Evolutionary conservation across 495 filamentous ascomycete species (phyloP).

Genomic region (Usnea hakonensis): DNA sequence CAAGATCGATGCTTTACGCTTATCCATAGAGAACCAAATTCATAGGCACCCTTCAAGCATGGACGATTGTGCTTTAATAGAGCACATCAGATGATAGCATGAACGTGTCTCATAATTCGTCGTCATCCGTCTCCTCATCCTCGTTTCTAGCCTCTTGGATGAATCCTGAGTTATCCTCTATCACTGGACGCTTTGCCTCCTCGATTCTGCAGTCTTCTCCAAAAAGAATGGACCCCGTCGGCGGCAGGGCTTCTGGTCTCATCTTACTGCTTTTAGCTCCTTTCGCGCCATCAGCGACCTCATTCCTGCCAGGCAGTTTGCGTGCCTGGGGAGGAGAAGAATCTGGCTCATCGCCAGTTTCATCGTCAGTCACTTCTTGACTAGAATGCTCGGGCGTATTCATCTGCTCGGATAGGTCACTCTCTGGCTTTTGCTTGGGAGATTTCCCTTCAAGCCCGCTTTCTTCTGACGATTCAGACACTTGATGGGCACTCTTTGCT

Average conservation of each 20-base stretch:
- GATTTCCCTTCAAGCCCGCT: conserved; percentile 16
- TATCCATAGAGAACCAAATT: not conserved
- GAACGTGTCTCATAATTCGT: conserved; percentile 45
- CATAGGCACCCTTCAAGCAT: not conserved
- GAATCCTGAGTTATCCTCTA: not conserved
- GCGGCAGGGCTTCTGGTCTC: conserved; percentile 24
- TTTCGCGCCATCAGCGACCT: not conserved
- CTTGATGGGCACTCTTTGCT: conserved; percentile 3
- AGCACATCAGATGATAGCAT: not conserved
- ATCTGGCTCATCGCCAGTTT: conserved; percentile 12
- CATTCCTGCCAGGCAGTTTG: not conserved
- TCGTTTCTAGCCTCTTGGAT: conserved; percentile 17
- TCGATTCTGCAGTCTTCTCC: conserved; percentile 12
- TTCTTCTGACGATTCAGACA: conserved; percentile 20
- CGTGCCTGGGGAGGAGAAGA: not conserved
- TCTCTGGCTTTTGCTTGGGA: conserved; percentile 15
- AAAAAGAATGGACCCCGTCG: conserved; percentile 38
- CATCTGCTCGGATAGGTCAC: conserved; percentile 6
- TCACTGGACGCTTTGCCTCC: not conserved
- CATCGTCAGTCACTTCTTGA: conserved; percentile 24
- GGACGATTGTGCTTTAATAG: not conserved
- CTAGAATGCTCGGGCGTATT: conserved; percentile 18
- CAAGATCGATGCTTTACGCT: not conserved
- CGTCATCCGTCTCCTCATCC: conserved; percentile 39
- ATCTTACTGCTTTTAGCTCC: conserved; percentile 3